phyloP scores from a whole-genome alignment of 441 rosid genomes.

The Populus hybrid region DNA sequence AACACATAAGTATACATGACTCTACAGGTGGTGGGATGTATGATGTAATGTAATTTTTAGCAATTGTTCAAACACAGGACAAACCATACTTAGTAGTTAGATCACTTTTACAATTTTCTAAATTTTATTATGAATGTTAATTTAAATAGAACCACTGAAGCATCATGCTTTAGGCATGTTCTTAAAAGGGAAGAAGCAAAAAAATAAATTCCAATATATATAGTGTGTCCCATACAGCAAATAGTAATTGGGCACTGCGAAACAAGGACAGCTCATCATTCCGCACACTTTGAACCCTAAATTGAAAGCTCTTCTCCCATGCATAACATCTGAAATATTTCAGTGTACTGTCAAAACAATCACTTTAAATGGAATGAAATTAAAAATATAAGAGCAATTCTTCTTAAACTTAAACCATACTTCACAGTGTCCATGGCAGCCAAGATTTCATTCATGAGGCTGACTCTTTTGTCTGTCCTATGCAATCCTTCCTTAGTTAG shows the following conservation, averaged over 20 bases:
- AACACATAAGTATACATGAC: background rate
- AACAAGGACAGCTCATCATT: constrained; percentile 84
- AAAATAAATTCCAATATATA: background rate
- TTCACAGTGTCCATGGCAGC: constrained; percentile 96
- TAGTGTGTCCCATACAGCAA: constrained; percentile 57
- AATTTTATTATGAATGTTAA: background rate
- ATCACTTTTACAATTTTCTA: background rate
- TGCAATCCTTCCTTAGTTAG: constrained; percentile 88
- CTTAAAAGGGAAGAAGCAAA: background rate
- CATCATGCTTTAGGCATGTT: background rate
- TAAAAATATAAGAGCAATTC: constrained; percentile 8
- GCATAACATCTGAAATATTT: constrained; percentile 77
- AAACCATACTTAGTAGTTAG: background rate
- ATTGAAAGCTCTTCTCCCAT: constrained; percentile 94
- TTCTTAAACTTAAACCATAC: constrained; percentile 43
- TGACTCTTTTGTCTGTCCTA: constrained; percentile 91
- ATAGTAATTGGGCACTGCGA: constrained; percentile 73
- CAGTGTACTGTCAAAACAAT: constrained; percentile 15
- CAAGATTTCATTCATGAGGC: constrained; percentile 88
- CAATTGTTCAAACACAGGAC: background rate
- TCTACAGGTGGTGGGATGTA: background rate
- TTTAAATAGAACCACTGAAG: background rate
- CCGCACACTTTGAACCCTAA: constrained; percentile 67
- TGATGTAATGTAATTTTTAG: background rate
- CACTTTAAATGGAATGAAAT: constrained; percentile 2